Conservation (phyloP, 2,329 filamentous ascomycete species). For the Leptographium lundbergii region DNA sequence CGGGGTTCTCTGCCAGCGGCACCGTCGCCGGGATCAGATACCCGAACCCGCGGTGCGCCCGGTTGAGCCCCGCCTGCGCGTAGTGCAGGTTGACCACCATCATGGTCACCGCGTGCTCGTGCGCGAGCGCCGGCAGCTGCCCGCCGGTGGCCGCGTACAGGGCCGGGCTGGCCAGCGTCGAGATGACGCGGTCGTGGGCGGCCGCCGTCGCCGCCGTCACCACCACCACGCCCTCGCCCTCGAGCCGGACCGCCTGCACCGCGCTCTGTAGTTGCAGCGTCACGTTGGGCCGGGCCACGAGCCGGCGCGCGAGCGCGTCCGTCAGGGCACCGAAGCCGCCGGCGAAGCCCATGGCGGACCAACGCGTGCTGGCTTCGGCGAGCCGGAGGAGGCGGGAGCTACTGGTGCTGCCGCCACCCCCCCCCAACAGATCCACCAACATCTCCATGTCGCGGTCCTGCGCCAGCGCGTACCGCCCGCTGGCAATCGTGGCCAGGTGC, state of each 20-base stretch:
- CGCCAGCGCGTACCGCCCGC: neutral
- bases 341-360: conserved; percentile 34
- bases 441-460: conserved; percentile 4
- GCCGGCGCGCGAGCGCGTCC: conserved; percentile 34
- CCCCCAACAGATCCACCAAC: conserved; percentile 8
- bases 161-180: conserved; percentile 42
- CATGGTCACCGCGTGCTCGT: conserved; percentile 60
- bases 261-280: conserved; percentile 36
- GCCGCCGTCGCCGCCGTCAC: conserved; percentile 3
- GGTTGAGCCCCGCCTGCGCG: conserved; percentile 46
- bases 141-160: conserved; percentile 21
- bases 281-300: conserved; percentile 45
- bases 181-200: conserved; percentile 47
- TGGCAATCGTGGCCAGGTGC: neutral
- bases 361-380: conserved; percentile 14
- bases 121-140: conserved; percentile 33
- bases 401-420: neutral
- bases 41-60: conserved; percentile 61
- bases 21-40: conserved; percentile 72
- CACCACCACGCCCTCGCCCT: conserved; percentile 1
- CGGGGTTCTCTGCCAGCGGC: conserved; percentile 17
- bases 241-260: conserved; percentile 31
- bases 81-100: conserved; percentile 92
- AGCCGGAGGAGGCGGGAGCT: conserved; percentile 15
- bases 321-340: conserved; percentile 52